Evolutionary conservation across 1,284 basidiomycete species (phyloP), one percentile per base, ranked within the genome.

Genomic region (Lentinula novae-zelandiae): DNA sequence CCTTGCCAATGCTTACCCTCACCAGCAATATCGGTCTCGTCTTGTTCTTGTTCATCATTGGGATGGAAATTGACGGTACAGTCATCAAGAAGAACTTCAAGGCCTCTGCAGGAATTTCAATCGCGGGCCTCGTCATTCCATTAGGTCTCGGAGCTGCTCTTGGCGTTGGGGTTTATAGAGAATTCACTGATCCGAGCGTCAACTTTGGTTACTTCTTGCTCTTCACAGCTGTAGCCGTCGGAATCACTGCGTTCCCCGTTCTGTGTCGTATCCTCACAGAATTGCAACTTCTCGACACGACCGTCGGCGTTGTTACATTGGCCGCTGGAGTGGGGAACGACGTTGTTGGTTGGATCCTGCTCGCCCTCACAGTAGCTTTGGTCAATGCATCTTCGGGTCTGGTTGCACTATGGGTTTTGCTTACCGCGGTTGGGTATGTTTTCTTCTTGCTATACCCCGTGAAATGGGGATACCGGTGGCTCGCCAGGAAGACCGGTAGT

Each of bases 211-310:
- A 96, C 71, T 97, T 97, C 72, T 76, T 96, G 67, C 87, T 98
- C 44, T 98, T 97, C 76, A 87, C 90, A 40, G 93, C 93, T 51
- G 92, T 95, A 44, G 89, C 93, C 9, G 86, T 93, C 73, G 89
- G 91, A 3, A 96, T 96, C 73, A 96, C 94, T 0, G 93, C 93
- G 0, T 95, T 95, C 76, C 91, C 88, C 0, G 95, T 98, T n/a
- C 82, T 97, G 0, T 96, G 95, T 70, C 91, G 95, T 64, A 93
- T 93, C 67, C 77, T 93, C 22, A 89, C 89, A 0, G 86, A 85
- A 66, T 76, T 87, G 61, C 86, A 87, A 73, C 82, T 98, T 1
- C 85, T 97, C 57, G 90, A 95, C 66, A 95, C 93, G 46, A 87
- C 86, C 20, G 94, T 98, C 53, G 96, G 95, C 9, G 85, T 94